Evolutionary conservation across 208 protist species (phyloP).

Genomic region (Acanthamoeba triangularis): DNA sequence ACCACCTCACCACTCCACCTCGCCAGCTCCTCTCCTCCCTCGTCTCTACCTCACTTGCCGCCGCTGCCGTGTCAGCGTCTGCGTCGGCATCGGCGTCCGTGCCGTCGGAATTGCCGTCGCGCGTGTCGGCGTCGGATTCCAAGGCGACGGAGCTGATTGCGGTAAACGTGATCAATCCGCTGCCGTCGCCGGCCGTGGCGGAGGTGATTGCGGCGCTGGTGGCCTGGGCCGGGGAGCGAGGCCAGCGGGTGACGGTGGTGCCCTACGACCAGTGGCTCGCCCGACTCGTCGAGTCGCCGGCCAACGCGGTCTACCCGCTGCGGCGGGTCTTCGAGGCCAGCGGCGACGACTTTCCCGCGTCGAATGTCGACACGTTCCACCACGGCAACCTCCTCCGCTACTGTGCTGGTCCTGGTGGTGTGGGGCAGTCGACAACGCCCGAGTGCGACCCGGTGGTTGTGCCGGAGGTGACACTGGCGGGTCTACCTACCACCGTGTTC

Average conservation of each 20-base stretch:
- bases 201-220: background rate
- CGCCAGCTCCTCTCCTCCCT: background rate
- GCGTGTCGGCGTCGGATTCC: background rate
- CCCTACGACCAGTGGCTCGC: slow-evolving; percentile 39
- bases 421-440: too few relatives aligned
- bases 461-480: too few relatives aligned
- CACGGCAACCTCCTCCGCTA: background rate
- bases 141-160: background rate
- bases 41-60: background rate
- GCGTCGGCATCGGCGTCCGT: background rate
- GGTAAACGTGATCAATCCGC: slow-evolving; percentile 4
- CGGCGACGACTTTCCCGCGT: background rate
- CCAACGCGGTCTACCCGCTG: slow-evolving; percentile 37
- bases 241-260: background rate
- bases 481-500: too few relatives aligned
- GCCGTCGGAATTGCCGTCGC: background rate
- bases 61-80: background rate
- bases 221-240: background rate
- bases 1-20: background rate
- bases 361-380: background rate
- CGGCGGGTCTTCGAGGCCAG: background rate
- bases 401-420: background rate
- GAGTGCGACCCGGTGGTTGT: too few relatives aligned
- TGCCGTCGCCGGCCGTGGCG: background rate
- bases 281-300: background rate